These are phyloP conservation scores for Calonectria hawksworthii DNA, from an alignment of 2,329 filamentous ascomycete genomes.

Conservation along the genomic window DNA sequence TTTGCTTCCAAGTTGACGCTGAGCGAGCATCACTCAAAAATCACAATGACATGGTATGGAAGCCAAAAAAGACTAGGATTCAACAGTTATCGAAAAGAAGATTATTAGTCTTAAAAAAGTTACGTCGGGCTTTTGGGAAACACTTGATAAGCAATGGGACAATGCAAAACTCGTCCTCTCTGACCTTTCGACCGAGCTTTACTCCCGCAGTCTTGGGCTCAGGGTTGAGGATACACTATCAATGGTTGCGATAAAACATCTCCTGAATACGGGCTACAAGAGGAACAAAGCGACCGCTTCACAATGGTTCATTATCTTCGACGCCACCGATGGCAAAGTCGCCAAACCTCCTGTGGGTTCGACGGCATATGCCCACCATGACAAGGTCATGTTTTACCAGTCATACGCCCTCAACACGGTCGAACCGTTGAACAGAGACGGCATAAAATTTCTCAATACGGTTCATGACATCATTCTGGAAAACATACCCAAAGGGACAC, in stretches of 20 bases:
- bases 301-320: conserved; percentile 47
- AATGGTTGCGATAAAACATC: background rate
- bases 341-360: conserved; percentile 63
- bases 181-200: background rate
- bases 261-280: background rate
- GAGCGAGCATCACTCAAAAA: background rate
- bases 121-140: background rate
- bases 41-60: background rate
- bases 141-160: background rate
- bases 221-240: background rate
- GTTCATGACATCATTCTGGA: background rate
- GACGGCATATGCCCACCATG: conserved; percentile 68
- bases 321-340: conserved; percentile 66
- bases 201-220: conserved; percentile 5
- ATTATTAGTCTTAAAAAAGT: background rate
- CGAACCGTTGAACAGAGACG: background rate
- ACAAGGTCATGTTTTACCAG: conserved; percentile 70
- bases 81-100: background rate
- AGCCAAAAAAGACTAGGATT: background rate
- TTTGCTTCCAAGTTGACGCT: background rate
- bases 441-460: background rate
- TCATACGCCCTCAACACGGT: conserved; percentile 56
- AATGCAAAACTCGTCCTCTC: background rate
- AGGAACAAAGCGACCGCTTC: background rate
- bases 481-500: background rate